Evolutionary conservation across 139 green algal species (phyloP), one percentile per base, ranked within the genome.

Genomic region (Mychonastes homosphaera): DNA sequence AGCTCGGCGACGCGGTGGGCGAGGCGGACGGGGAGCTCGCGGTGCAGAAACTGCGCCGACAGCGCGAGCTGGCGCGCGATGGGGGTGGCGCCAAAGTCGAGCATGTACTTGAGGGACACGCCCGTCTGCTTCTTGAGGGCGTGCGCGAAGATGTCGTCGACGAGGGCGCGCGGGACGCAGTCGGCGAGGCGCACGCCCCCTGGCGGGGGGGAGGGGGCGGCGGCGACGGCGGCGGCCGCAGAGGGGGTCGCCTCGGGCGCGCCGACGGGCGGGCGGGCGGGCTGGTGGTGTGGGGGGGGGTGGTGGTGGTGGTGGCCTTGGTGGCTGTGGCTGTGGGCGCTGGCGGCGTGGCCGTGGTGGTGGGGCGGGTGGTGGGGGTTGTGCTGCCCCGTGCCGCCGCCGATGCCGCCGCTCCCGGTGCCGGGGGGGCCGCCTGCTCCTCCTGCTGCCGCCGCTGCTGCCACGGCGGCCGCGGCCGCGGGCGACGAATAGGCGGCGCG

Each of bases 21-120:
- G 27, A 99, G 71, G 5, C 92, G 73, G 8, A 98, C 81, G 10
- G 92, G 92, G 40, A 98, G 79, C 77, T 98, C 91, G 59, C 94
- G 89, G 56, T 95, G 87, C 63, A 98, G 63, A 59, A 99, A 98
- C 71, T 99, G 91, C 2, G 89, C 91, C n/a, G 78, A 89, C 1
- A 96, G 68, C 16, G 96, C 61, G 27, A 99, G 66, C 68, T 97
- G 92, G 24, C 82, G 75, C 55, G 96, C 82, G 10, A 95, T 92
- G 15, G 92, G 92, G 36, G 87, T 88, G 23, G 77, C 71, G 2
- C 88, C 89, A 74, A 97, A 97, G 63, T 97, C 92, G 44, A 97
- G 79, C 90, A 96, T 97, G 62, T 89, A 95, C 62, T 95, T 97
- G 9, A 99, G 68, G 55, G 68, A 89, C 33, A 99, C 92, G 36